Conservation (phyloP, 108 stramenopile species). For the Parietichytrium sp. region DNA sequence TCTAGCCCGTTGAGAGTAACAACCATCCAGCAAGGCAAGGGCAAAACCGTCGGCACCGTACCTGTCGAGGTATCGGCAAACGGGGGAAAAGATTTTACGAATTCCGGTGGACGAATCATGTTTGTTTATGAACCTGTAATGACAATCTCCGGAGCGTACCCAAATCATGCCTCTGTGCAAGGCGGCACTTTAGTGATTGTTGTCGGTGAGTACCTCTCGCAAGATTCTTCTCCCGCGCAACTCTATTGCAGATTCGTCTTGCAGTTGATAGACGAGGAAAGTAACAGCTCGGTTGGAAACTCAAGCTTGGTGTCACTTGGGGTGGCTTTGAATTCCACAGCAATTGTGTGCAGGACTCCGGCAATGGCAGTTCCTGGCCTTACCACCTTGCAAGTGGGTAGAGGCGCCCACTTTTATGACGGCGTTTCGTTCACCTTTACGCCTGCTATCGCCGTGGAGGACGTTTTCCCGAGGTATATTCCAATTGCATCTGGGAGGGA, state of each 20-base stretch:
- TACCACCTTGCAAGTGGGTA: neutral
- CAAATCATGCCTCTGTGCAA: neutral
- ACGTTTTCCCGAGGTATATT: neutral
- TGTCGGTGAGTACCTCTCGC: neutral
- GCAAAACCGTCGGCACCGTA: too few relatives aligned
- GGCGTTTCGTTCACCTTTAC: neutral
- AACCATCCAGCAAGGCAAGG: too few relatives aligned
- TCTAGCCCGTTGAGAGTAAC: too few relatives aligned
- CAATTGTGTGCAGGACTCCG: neutral
- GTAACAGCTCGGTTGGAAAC: too few relatives aligned
- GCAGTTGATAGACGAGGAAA: too few relatives aligned
- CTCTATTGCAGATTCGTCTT: neutral
- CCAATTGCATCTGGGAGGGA: neutral
- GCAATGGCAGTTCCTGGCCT: neutral
- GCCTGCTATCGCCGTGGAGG: neutral
- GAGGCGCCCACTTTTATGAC: neutral
- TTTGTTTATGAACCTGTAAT: too few relatives aligned
- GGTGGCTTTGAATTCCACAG: neutral
- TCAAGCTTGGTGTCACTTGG: too few relatives aligned
- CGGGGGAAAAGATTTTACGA: too few relatives aligned
- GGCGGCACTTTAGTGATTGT: conserved; percentile 9
- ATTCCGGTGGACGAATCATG: too few relatives aligned
- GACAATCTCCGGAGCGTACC: neutral
- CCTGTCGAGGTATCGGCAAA: too few relatives aligned
- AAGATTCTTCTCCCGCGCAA: neutral